A percentile compares a stretch with the other conserved stretches of the same genome.
Conservation (phyloP, 352 stramenopile species). For the Pythium monospermum region DNA sequence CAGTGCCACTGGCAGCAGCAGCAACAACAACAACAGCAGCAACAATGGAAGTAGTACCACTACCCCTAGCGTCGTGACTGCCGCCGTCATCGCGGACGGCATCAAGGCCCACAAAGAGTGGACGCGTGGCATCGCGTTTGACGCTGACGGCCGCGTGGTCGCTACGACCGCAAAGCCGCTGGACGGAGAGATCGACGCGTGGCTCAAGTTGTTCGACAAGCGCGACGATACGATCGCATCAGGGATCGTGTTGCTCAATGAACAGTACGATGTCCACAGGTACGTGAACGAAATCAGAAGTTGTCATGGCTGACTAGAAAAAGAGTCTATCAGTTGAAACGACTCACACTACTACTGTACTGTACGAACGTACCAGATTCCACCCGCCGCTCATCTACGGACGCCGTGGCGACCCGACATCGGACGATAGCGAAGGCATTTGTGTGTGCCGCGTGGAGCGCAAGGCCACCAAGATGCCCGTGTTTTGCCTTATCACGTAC, state of each 20-base stretch:
- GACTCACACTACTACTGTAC: neutral
- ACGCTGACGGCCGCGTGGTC: slow-evolving; percentile 46
- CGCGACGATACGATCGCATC: slow-evolving; percentile 69
- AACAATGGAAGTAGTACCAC: too few species aligned
- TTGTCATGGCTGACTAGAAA: too few species aligned
- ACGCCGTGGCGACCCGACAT: slow-evolving; percentile 50
- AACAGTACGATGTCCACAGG: slow-evolving; percentile 84
- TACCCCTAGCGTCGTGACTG: slow-evolving; percentile 23
- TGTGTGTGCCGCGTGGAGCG: slow-evolving; percentile 58
- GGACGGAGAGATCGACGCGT: slow-evolving; percentile 43
- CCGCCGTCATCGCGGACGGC: slow-evolving; percentile 42
- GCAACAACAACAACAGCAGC: slow-evolving; percentile 1
- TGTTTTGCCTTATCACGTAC: slow-evolving; percentile 82
- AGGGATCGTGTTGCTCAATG: slow-evolving; percentile 61
- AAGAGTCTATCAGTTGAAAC: too few species aligned
- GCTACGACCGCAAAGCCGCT: slow-evolving; percentile 50
- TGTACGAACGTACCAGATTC: slow-evolving; percentile 36
- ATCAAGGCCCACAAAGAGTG: slow-evolving; percentile 67
- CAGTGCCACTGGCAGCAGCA: neutral
- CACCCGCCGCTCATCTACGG: slow-evolving; percentile 77
- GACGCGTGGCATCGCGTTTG: slow-evolving; percentile 55
- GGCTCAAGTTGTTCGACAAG: slow-evolving; percentile 59
- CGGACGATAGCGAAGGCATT: slow-evolving; percentile 69
- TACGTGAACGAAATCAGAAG: too few species aligned
- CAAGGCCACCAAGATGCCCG: slow-evolving; percentile 27